Conservation (phyloP, 2,329 filamentous ascomycete genomes). For the Triangularia setosa region DNA sequence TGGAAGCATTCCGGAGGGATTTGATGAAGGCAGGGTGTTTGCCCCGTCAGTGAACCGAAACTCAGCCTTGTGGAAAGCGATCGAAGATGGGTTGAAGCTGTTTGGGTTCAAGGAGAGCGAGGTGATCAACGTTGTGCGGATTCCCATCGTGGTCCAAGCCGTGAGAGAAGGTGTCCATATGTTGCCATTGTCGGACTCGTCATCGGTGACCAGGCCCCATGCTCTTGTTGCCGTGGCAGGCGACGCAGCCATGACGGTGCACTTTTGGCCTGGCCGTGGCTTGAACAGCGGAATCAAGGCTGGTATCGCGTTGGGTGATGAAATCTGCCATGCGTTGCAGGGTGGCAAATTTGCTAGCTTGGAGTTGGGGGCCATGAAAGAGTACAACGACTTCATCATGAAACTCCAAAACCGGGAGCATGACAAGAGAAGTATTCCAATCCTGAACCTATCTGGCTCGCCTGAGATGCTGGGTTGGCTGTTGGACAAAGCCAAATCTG, state of each 20-base stretch:
- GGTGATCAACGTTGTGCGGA: slow-evolving; percentile 35
- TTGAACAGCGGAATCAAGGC: slow-evolving; percentile 37
- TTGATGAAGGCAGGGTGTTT: slow-evolving; percentile 31
- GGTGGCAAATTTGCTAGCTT: slow-evolving; percentile 31
- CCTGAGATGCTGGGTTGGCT: slow-evolving; percentile 35
- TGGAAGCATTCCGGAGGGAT: slow-evolving; percentile 31
- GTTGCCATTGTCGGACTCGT: slow-evolving; percentile 28
- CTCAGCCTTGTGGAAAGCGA: slow-evolving; percentile 32
- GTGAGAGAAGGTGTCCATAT: slow-evolving; percentile 32
- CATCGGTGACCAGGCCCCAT: slow-evolving; percentile 28
- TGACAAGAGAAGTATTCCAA: slow-evolving; percentile 35
- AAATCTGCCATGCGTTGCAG: slow-evolving; percentile 34
- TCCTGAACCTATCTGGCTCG: slow-evolving; percentile 34
- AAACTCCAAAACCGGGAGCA: slow-evolving; percentile 35
- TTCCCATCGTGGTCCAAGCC: slow-evolving; percentile 35
- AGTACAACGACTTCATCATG: slow-evolving; percentile 36
- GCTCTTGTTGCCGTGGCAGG: slow-evolving; percentile 34
- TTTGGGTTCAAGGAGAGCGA: slow-evolving; percentile 36
- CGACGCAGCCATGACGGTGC: slow-evolving; percentile 36
- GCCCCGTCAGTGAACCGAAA: slow-evolving; percentile 31
- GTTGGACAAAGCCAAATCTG: slow-evolving; percentile 30
- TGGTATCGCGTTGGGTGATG: slow-evolving; percentile 34
- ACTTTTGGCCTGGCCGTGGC: slow-evolving; percentile 36
- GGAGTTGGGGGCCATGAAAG: slow-evolving; percentile 29
- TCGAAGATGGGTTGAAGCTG: slow-evolving; percentile 35